Conservation (phyloP, 73 alveolate species). For the Tetrahymena thermophila region DNA sequence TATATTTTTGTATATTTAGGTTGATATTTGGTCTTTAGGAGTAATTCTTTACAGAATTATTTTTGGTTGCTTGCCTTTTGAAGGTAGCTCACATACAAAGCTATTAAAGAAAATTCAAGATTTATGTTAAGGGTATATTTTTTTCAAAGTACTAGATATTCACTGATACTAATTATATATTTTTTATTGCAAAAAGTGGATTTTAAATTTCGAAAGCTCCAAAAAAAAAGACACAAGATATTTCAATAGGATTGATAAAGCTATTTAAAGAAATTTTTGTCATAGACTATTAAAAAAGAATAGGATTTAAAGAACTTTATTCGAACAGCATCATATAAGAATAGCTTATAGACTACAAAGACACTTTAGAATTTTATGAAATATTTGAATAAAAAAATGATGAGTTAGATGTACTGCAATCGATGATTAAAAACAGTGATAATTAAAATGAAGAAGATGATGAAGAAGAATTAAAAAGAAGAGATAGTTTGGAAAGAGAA, state of each 20-base stretch:
- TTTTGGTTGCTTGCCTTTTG: conserved; percentile 42
- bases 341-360: neutral
- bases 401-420: neutral
- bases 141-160: neutral
- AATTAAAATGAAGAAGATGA: neutral
- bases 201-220: neutral
- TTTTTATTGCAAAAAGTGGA: neutral
- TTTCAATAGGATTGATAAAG: neutral
- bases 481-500: neutral
- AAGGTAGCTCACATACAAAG: conserved; percentile 25
- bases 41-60: conserved; percentile 30
- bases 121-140: neutral
- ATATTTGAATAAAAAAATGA: neutral
- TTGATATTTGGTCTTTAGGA: conserved; percentile 58
- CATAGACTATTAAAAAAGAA: neutral
- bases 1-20: neutral
- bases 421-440: neutral
- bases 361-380: neutral
- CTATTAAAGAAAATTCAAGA: neutral
- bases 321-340: neutral
- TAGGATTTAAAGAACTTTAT: neutral
- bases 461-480: neutral
- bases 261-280: neutral
- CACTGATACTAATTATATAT: neutral
- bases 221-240: neutral